Percentiles rank a stretch among this genome's conserved stretches.
Conservation (phyloP, 805 yeast species). For the Barnettozyma botsteinii region DNA sequence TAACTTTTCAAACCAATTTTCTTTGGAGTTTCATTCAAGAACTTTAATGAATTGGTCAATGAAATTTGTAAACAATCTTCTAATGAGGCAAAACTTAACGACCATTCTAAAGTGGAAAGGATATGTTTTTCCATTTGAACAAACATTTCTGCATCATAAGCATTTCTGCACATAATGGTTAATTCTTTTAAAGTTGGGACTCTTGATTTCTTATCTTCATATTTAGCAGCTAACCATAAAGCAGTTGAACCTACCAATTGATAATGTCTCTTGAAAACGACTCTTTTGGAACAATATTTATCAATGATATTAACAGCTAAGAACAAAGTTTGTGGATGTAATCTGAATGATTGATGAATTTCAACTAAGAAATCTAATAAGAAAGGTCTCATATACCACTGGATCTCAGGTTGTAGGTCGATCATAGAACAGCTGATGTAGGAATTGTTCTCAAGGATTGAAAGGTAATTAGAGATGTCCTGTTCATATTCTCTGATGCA, state of each 20-base stretch:
- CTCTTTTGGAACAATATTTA: constrained; percentile 75
- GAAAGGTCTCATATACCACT: constrained; percentile 72
- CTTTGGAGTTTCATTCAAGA: constrained; percentile 18
- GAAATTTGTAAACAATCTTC: constrained; percentile 26
- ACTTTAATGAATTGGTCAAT: constrained; percentile 9
- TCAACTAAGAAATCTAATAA: constrained; percentile 75
- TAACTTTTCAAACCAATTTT: constrained; percentile 14
- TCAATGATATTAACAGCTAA: constrained; percentile 70
- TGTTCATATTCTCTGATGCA: constrained; percentile 37
- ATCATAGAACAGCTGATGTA: constrained; percentile 44
- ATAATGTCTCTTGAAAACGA: constrained; percentile 73
- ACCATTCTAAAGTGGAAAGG: constrained; percentile 66
- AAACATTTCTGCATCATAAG: constrained; percentile 57
- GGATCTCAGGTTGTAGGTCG: constrained; percentile 80
- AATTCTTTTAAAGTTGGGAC: constrained; percentile 64
- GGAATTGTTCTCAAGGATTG: constrained; percentile 32
- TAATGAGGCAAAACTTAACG: constrained; percentile 24
- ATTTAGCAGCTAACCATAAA: constrained; percentile 82
- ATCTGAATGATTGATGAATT: constrained; percentile 51
- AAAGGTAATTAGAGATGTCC: constrained; percentile 36
- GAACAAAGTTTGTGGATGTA: constrained; percentile 60
- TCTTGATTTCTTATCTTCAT: constrained; percentile 58
- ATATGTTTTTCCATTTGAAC: constrained; percentile 79
- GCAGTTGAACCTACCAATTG: constrained; percentile 84
- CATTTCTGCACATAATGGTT: constrained; percentile 57